Conservation (phyloP, 2,329 filamentous ascomycete genomes). For the Penicillium sp. region DNA sequence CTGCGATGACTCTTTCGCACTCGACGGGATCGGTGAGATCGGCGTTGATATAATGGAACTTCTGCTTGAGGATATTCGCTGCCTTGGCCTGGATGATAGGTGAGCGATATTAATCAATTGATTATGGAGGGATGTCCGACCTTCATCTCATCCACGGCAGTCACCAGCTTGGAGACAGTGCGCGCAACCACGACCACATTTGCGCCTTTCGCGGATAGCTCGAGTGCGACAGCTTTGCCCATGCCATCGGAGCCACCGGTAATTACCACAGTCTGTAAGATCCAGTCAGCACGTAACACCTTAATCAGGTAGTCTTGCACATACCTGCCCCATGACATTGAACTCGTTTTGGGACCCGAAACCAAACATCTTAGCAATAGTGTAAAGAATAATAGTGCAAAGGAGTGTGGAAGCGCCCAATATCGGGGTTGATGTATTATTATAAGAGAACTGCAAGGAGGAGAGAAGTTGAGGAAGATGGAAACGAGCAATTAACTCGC, state of each 20-base stretch:
- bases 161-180: conserved; percentile 70
- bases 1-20: conserved; percentile 66
- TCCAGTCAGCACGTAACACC: conserved; percentile 14
- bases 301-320: conserved; percentile 17
- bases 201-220: conserved; percentile 79
- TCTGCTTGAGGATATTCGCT: conserved; percentile 64
- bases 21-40: conserved; percentile 74
- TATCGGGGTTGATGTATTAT: conserved; percentile 26
- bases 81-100: conserved; percentile 58
- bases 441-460: conserved; percentile 20
- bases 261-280: conserved; percentile 72
- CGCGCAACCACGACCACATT: conserved; percentile 84
- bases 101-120: conserved; percentile 16
- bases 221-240: conserved; percentile 71
- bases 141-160: conserved; percentile 65
- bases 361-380: conserved; percentile 42
- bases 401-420: conserved; percentile 35
- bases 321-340: conserved; percentile 78
- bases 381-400: conserved; percentile 36
- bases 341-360: conserved; percentile 64
- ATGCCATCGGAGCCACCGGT: conserved; percentile 93
- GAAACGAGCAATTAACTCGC: conserved; percentile 14
- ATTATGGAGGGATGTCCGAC: conserved; percentile 41
- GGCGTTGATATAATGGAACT: conserved; percentile 79
- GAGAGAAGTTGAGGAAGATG: conserved; percentile 24